phyloP scores from a whole-genome alignment of 2,329 filamentous ascomycete species.

The Amphichorda felina region DNA sequence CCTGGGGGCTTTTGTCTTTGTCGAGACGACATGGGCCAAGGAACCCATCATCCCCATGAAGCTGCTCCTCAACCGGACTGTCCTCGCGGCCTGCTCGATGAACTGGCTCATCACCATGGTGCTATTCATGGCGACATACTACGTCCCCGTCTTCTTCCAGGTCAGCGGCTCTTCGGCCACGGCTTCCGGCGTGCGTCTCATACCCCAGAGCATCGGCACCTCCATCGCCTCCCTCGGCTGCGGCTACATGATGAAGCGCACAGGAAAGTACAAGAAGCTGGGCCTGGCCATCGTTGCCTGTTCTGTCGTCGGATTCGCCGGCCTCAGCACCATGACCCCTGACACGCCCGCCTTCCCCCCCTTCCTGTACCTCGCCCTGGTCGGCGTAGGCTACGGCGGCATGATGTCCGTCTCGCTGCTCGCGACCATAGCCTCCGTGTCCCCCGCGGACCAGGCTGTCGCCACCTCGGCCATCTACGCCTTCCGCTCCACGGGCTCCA shows the following conservation, averaged over 20 bases:
- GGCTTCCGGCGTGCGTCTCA: constrained; percentile 50
- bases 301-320: constrained; percentile 30
- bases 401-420: constrained; percentile 68
- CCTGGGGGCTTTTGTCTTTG: constrained; percentile 49
- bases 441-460: constrained; percentile 64
- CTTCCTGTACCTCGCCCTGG: constrained; percentile 37
- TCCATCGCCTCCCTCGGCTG: constrained; percentile 52
- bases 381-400: constrained; percentile 57
- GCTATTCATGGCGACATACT: constrained; percentile 56
- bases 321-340: constrained; percentile 18
- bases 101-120: constrained; percentile 65
- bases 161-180: constrained; percentile 55
- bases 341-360: constrained; percentile 36
- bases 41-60: constrained; percentile 72
- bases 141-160: constrained; percentile 67
- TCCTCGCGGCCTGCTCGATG: constrained; percentile 57
- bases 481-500: constrained; percentile 21
- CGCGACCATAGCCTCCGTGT: constrained; percentile 62
- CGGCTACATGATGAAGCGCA: constrained; percentile 61
- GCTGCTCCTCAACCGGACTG: constrained; percentile 56
- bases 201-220: constrained; percentile 55
- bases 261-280: constrained; percentile 53
- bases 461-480: constrained; percentile 50
- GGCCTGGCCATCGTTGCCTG: constrained; percentile 30
- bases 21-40: constrained; percentile 52